Percentiles rank a stretch among this genome's conserved stretches.
These are phyloP conservation scores for Tephrocybe sp. DNA, from an alignment of 768 basidiomycete genomes.

Conservation along the genomic window DNA sequence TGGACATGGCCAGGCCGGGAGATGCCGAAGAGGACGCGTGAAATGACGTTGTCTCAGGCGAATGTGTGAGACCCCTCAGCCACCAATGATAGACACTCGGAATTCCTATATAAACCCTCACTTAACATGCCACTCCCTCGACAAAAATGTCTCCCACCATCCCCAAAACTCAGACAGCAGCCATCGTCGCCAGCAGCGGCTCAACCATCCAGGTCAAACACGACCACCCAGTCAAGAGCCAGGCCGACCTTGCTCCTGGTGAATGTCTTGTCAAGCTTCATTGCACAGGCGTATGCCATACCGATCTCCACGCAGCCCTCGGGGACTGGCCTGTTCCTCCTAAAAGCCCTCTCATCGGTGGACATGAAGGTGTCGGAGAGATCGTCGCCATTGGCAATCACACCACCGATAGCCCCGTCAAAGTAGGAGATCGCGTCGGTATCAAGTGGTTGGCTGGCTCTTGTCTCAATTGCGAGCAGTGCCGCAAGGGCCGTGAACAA, in stretches of 20 bases:
- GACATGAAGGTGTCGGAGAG: conserved; percentile 82
- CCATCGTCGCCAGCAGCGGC: conserved; percentile 36
- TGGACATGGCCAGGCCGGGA: no score
- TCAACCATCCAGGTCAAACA: conserved; percentile 32
- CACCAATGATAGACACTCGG: no score
- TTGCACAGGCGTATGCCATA: conserved; percentile 85
- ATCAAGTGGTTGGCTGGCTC: conserved; percentile 78
- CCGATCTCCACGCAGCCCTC: conserved; percentile 71
- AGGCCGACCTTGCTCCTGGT: conserved; percentile 56
- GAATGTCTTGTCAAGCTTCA: conserved; percentile 76
- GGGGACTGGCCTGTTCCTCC: conserved; percentile 81
- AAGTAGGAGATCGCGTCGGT: conserved; percentile 77
- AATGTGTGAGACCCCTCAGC: no score
- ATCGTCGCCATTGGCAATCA: conserved; percentile 77
- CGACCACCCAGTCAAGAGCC: conserved; percentile 56
- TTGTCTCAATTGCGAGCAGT: conserved; percentile 74
- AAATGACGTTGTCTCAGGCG: no score
- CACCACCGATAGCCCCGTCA: conserved; percentile 57
- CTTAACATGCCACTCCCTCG: neutral
- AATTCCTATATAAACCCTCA: no score
- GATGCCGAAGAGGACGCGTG: no score
- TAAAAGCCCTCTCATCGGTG: conserved; percentile 67
- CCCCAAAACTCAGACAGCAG: conserved; percentile 42
- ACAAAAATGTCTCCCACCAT: conserved; percentile 18
- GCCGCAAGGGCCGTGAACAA: conserved; percentile 74